Base-by-base conservation (phyloP, 2,329 filamentous ascomycete genomes). In the Ophiostoma ulmi region DNA sequence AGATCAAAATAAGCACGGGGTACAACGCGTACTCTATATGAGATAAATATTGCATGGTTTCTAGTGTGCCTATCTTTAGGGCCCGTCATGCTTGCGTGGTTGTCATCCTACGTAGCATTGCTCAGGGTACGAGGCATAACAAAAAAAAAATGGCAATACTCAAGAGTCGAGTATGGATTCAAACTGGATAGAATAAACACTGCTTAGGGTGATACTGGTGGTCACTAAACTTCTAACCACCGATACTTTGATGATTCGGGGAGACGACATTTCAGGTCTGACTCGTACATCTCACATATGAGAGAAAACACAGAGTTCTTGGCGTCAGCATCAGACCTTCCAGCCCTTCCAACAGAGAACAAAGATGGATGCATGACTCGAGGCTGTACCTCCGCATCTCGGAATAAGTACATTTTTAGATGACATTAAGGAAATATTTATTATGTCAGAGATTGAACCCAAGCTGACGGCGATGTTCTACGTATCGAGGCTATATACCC, bases 301-400 rank as follows among this genome's bases (percentile, higher is more conserved):
- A n/a, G 17, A 17, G 20, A 17, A 52, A 5, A 52, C 48, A 26
- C n/a, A n/a, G 2, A 2, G 48, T 11, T 8, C 66, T 65, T 68
- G 70, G 70, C 61, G 70, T 71, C 70, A 71, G 67, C 70, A 44
- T 67, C 67, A 61, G 67, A 61, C 67, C n/a, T 10, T 31, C 35
- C 4, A 61, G 67, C 67, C 67, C n/a, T 10, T 31, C 35, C 4
- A 55, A 52, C 55, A 26, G 36, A 20, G 35, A 63, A 38, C 52
- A 44, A 5, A 26, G 48, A 58, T 58, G 22, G 14, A 4, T 31
- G 58, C 58, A 61, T 61, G 58, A 61, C 58, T 61, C 58, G 58
- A 61, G 52, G 11, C 20, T 41, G 13, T 48, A 70, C 48, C 31
- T 13, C 52, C 26, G 58, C 26, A 35, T 61, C 8, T 35, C 26